Conservation (phyloP, 352 stramenopile species). For the Pythium aphanidermatum region DNA sequence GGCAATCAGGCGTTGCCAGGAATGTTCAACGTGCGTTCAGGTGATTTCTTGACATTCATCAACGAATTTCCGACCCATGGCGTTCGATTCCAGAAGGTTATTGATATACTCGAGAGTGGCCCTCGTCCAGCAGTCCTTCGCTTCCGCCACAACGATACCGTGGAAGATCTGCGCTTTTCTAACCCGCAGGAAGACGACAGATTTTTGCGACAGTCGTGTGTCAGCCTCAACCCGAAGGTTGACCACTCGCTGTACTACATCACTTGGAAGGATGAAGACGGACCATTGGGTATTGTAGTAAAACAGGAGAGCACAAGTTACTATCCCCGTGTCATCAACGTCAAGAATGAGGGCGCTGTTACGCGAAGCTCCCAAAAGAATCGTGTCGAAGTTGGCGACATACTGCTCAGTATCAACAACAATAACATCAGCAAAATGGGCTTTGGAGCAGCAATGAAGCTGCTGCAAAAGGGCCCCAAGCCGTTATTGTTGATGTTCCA, state of each 20-base stretch:
- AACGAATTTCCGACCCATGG: slow-evolving; percentile 81
- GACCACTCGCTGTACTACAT: slow-evolving; percentile 86
- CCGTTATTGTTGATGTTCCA: slow-evolving; percentile 86
- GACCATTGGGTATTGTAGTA: slow-evolving; percentile 78
- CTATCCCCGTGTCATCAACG: slow-evolving; percentile 83
- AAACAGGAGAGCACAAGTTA: slow-evolving; percentile 84
- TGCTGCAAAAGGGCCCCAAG: slow-evolving; percentile 83
- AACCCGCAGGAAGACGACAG: slow-evolving; percentile 69
- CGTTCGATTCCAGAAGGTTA: slow-evolving; percentile 82
- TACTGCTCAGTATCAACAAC: slow-evolving; percentile 86
- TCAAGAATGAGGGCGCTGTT: slow-evolving; percentile 84
- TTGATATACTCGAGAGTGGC: slow-evolving; percentile 79
- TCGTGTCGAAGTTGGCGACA: slow-evolving; percentile 72
- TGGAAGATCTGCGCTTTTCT: slow-evolving; percentile 49
- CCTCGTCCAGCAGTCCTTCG: slow-evolving; percentile 68
- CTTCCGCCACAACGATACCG: slow-evolving; percentile 75
- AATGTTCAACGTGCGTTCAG: slow-evolving; percentile 83
- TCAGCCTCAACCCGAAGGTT: slow-evolving; percentile 79
- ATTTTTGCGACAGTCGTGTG: slow-evolving; percentile 57
- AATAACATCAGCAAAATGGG: slow-evolving; percentile 91
- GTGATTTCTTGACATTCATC: slow-evolving; percentile 80
- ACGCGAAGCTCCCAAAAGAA: slow-evolving; percentile 79
- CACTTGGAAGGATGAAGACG: slow-evolving; percentile 86
- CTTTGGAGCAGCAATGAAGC: slow-evolving; percentile 78
- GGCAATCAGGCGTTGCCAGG: slow-evolving; percentile 68